These are phyloP conservation scores for Artemisia tridentata DNA, from an alignment of 129 eudicot genomes.

Conservation along the genomic window DNA sequence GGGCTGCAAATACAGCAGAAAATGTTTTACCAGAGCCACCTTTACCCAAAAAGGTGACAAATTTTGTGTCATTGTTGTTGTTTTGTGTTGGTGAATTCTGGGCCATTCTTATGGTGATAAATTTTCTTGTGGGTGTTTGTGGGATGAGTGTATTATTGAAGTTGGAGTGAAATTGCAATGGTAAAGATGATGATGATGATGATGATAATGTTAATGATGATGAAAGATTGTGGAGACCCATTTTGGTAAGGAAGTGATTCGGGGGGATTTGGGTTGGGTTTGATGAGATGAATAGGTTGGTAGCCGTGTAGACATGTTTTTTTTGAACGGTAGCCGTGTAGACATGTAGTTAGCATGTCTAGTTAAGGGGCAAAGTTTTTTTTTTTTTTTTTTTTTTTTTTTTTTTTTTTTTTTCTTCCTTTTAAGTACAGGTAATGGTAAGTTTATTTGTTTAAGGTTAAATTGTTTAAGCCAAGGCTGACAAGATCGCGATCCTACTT, in stretches of 20 bases:
- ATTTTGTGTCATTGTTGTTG: constrained; percentile 36
- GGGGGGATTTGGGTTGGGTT: background rate
- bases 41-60: constrained; percentile 89
- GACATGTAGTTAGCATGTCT: background rate
- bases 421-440: too few relatives aligned
- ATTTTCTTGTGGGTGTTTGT: constrained; percentile 21
- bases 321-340: background rate
- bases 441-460: too few relatives aligned
- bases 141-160: constrained; percentile 12
- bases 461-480: too few relatives aligned
- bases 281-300: constrained; percentile 8
- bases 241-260: background rate
- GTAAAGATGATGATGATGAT: constrained; percentile 19
- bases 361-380: too few relatives aligned
- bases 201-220: constrained; percentile 9
- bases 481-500: too few relatives aligned
- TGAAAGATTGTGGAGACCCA: constrained; percentile 25
- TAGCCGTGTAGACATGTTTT: background rate
- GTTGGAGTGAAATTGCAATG: background rate
- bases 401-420: too few relatives aligned
- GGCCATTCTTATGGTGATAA: constrained; percentile 25
- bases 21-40: constrained; percentile 98
- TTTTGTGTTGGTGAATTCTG: constrained; percentile 24
- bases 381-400: too few relatives aligned
- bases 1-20: constrained; percentile 90